Evolutionary conservation across 2,329 filamentous ascomycete species (phyloP), one percentile per base, ranked within the genome.

Genomic region (Daldinia sp.): DNA sequence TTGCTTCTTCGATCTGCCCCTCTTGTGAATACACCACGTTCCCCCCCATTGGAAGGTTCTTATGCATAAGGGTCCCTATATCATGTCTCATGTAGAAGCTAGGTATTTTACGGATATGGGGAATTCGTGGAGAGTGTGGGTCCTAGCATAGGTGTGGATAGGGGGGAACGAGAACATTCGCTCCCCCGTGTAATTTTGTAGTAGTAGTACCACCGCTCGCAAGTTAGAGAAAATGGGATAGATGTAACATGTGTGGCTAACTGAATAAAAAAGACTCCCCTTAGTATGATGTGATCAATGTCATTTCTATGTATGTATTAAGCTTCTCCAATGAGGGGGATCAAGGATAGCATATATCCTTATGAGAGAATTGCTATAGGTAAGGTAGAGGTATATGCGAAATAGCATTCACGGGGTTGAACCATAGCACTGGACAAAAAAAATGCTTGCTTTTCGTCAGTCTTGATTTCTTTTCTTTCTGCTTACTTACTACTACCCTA

Each of bases 401-500:
- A 50, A n/a, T 6, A 46, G 7, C 46, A 64, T 54, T 59, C 61
- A 59, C 61, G 48, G 39, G 23, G 35, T 18, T 0, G 37, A 51
- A n/a, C 9, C 12, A 48, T 18, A 46, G 41, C 20, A 54, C 3
- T 18, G 10, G 30, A 54, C 51, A 37, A 42, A 42, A 35, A 13
- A 18, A 41, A 13, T n/a, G 10, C 33, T 9, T 56, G 55, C 53
- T 60, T 67, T 70, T 69, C 62, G 63, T 70, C 68, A 70, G 56
- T 70, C 67, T 72, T 62, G 56, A 68, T 66, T 66, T 67, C 65
- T 70, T 30, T 57, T 62, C 35, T 54, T 50, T 50, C 41, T 64
- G 42, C 58, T 60, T 54, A 37, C 30, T 58, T 56, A 58, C 67
- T 58, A 60, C 67, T 62, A 64, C 62, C n/a, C 23, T 51, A 55